Evolutionary conservation across 2,329 filamentous ascomycete genomes (phyloP).

Genomic region (Epichloe gansuensis): DNA sequence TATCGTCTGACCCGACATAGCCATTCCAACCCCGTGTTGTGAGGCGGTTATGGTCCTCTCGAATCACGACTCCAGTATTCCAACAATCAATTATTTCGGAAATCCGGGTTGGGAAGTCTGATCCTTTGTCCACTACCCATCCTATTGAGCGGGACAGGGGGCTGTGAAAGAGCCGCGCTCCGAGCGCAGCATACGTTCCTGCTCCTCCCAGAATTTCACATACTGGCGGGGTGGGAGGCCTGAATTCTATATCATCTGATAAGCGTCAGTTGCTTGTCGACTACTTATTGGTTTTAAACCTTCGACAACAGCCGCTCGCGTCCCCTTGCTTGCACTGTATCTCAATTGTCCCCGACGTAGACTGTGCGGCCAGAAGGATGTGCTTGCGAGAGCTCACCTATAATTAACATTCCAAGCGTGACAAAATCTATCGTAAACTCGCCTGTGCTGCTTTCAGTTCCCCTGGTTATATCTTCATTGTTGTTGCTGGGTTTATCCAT

Average conservation of each 20-base stretch:
- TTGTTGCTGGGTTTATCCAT: not conserved
- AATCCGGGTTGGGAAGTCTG: conserved; percentile 66
- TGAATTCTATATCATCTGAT: conserved; percentile 83
- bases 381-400: conserved; percentile 40
- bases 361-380: not conserved
- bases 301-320: not conserved
- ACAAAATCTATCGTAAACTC: conserved; percentile 43
- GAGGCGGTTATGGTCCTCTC: conserved; percentile 51
- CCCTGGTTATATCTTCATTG: not conserved
- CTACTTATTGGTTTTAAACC: not conserved
- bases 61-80: conserved; percentile 61
- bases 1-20: conserved; percentile 59
- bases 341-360: not conserved
- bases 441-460: not conserved
- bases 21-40: conserved; percentile 92
- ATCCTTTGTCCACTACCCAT: conserved; percentile 85
- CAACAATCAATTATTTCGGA: conserved; percentile 55
- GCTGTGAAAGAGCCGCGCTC: conserved; percentile 74
- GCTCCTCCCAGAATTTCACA: conserved; percentile 78
- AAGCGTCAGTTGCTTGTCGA: not conserved
- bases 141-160: conserved; percentile 56
- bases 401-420: conserved; percentile 62
- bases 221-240: conserved; percentile 54
- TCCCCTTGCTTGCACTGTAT: not conserved
- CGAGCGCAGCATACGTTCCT: conserved; percentile 75